A percentile compares a stretch with the other conserved stretches of the same genome.
phyloP scores from a whole-genome alignment of 1,284 basidiomycete species.

The Moniliella sp. region DNA sequence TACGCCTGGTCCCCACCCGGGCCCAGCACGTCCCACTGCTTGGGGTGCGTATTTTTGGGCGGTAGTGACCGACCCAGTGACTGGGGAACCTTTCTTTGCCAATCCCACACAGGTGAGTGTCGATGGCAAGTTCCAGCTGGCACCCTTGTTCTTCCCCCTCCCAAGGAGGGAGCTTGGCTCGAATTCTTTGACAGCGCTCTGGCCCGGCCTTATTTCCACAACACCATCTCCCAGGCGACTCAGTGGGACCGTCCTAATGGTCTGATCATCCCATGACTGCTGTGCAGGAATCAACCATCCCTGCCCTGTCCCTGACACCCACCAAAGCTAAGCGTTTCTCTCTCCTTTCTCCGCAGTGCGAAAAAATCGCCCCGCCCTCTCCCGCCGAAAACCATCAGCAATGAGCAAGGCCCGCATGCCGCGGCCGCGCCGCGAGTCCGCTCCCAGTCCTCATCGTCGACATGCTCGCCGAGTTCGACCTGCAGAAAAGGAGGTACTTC shows the following conservation, averaged over 20 bases:
- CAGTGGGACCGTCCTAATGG: constrained; percentile 66
- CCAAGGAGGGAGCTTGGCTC: constrained; percentile 76
- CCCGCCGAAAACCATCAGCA: constrained; percentile 1
- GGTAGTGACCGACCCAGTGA: not conserved
- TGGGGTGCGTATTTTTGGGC: not conserved
- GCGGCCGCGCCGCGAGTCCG: too few species aligned
- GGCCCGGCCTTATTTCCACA: constrained; percentile 71
- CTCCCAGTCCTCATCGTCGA: constrained; percentile 1
- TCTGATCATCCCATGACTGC: constrained; percentile 74
- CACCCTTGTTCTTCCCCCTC: constrained; percentile 65
- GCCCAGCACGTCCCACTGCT: not conserved
- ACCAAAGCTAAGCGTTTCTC: constrained; percentile 4
- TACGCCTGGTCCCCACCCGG: not conserved
- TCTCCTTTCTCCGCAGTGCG: constrained; percentile 1
- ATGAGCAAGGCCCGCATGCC: too few species aligned
- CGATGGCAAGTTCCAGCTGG: constrained; percentile 78
- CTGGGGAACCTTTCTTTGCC: constrained; percentile 51
- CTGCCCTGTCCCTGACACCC: not conserved
- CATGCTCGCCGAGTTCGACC: constrained; percentile 1
- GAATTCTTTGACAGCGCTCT: constrained; percentile 60
- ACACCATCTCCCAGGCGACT: constrained; percentile 63
- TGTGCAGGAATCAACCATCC: constrained; percentile 43
- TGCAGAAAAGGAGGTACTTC: too few species aligned
- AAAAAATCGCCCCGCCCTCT: not conserved
- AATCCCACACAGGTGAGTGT: constrained; percentile 76